phyloP scores from a whole-genome alignment of 371 early-diverging fungal genomes.

The Choanephora cucurbitarum region DNA sequence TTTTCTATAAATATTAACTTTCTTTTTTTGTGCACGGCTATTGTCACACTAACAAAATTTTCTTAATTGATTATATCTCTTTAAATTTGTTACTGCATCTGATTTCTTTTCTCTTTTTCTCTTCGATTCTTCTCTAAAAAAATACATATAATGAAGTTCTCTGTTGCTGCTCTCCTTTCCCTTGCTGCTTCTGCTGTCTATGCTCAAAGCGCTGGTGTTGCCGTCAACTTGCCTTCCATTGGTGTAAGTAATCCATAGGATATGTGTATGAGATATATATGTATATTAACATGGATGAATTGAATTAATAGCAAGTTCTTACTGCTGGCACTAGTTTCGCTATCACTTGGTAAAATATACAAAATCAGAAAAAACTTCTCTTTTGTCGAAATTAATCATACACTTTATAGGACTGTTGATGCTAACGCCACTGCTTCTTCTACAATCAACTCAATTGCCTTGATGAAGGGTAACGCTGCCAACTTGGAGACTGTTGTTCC shows the following conservation, averaged over 20 bases:
- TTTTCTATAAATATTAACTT: background rate
- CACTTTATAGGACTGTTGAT: slow-evolving; percentile 26
- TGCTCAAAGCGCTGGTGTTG: slow-evolving; percentile 30
- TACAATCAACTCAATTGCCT: slow-evolving; percentile 29
- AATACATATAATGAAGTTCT: slow-evolving; percentile 19
- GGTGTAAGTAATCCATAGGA: slow-evolving; percentile 32
- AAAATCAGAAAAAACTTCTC: background rate
- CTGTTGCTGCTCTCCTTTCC: slow-evolving; percentile 17
- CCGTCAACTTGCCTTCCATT: slow-evolving; percentile 26
- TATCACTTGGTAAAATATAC: slow-evolving; percentile 31
- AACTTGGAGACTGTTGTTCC: slow-evolving; percentile 24
- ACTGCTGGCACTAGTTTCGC: slow-evolving; percentile 30
- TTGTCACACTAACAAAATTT: slow-evolving; percentile 14
- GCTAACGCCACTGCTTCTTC: slow-evolving; percentile 11
- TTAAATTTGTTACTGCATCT: background rate
- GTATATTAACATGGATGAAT: background rate
- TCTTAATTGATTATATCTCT: background rate
- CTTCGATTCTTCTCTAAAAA: background rate
- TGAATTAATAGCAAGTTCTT: slow-evolving; percentile 30
- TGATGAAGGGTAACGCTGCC: slow-evolving; percentile 33
- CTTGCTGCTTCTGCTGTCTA: slow-evolving; percentile 15
- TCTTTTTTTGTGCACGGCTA: slow-evolving; percentile 19
- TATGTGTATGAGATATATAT: background rate
- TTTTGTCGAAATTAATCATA: background rate
- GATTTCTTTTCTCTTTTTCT: background rate